These are phyloP conservation scores for Leishmania mexicana DNA, from an alignment of 208 protist genomes.

Conservation along the genomic window DNA sequence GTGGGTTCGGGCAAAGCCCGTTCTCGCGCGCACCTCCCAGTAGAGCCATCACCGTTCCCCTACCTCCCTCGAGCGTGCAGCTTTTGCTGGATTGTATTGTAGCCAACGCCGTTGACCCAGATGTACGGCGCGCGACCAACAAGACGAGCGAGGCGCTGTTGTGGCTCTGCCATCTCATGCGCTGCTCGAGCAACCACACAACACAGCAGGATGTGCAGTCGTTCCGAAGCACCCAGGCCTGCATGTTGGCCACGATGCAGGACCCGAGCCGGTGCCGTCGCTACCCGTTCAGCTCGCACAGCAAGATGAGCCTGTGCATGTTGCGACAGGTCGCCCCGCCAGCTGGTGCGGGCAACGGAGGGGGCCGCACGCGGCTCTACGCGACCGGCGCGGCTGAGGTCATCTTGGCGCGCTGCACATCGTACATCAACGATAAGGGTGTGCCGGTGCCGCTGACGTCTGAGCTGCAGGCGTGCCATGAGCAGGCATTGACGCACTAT, in stretches of 20 bases:
- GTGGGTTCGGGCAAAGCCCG: constrained; percentile 3
- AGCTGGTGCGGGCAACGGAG: neutral
- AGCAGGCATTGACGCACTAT: constrained; percentile 52
- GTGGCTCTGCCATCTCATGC: constrained; percentile 29
- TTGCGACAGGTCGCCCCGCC: constrained; percentile 30
- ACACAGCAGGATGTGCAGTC: constrained; percentile 14
- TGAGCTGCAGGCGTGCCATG: constrained; percentile 40
- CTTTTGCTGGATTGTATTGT: constrained; percentile 70
- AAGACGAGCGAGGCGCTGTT: constrained; percentile 78
- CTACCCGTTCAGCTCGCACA: constrained; percentile 76
- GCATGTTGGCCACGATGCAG: constrained; percentile 43
- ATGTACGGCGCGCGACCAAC: constrained; percentile 55
- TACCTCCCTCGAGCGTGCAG: constrained; percentile 35
- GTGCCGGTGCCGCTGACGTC: constrained; percentile 36
- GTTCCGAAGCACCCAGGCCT: constrained; percentile 25
- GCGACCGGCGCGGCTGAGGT: constrained; percentile 76
- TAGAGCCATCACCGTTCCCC: constrained; percentile 16
- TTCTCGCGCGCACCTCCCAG: neutral
- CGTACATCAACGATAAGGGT: constrained; percentile 46
- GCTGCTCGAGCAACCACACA: constrained; percentile 10
- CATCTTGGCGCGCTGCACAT: constrained; percentile 45
- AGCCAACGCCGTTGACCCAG: constrained; percentile 61
- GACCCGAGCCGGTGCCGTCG: constrained; percentile 49
- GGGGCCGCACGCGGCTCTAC: constrained; percentile 41
- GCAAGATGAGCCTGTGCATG: constrained; percentile 69